Evolutionary conservation across 2,329 filamentous ascomycete species (phyloP), one percentile per base, ranked within the genome.

Genomic region (Colletotrichum zoysiae): DNA sequence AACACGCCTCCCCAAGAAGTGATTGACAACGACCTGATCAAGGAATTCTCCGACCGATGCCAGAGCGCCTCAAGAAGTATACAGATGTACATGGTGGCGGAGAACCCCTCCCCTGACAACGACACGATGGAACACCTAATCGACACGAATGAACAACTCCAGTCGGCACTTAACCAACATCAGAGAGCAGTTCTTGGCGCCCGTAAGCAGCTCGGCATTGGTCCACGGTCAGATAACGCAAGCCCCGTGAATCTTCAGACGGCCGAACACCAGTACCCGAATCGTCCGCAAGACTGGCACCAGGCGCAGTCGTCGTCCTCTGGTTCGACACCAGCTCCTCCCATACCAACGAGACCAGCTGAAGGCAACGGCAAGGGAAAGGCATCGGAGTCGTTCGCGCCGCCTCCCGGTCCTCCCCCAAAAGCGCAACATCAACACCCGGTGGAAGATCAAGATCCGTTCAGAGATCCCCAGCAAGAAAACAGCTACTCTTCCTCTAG

Each of bases 121-220:
- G 92, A 97, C 76, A 98, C 95, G 1, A 94, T 98, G 88, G 91
- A 96, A 79, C 95, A 91, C 18, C 85, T 99, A 73, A 97, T 99
- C 78, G 95, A 98, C 81, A 96, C 94, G 18, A 97, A 97, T 79
- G 96, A 98, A 81, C 93, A 95, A 79, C 86, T 99, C 40, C 93
- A 94, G 73, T 89, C 93, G 56, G 92, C 95, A 0, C 86, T 95
- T 51, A 96, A 91, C 74, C 91, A 94, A 78, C 94, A 98, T 80
- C 94, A 97, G 81, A 90, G 95, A 66, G 92, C 94, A 12, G 84
- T 97, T 51, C 82, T 92, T n/a, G 86, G 86, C 70, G 89, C 90
- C 3, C 84, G 87, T 73, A 91, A 91, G 77, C 83, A 86, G 48
- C 80, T 88, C 5, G 86, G 87, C 14, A 57, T 84, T 7, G 80